These are phyloP conservation scores for Pseudogymnoascus sp. DNA, from an alignment of 2,329 filamentous ascomycete species.

Conservation along the genomic window DNA sequence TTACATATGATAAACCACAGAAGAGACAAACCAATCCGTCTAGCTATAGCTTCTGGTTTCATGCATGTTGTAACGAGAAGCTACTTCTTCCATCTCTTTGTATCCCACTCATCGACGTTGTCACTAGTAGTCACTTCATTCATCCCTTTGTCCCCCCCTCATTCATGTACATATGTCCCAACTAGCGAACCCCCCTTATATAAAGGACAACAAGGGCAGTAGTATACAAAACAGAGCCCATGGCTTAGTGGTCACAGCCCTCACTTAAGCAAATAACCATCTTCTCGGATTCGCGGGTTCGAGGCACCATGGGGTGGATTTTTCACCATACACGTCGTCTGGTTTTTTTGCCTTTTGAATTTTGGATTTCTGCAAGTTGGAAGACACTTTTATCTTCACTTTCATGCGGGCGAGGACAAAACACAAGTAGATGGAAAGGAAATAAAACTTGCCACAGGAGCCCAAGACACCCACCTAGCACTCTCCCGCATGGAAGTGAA, in stretches of 20 bases:
- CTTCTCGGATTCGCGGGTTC: background rate
- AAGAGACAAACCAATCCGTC: too few species aligned
- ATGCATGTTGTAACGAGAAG: too few species aligned
- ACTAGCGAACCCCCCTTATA: background rate
- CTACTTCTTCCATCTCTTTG: too few species aligned
- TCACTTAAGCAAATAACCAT: background rate
- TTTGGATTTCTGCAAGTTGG: background rate
- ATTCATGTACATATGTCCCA: background rate
- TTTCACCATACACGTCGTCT: background rate
- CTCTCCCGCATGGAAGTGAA: too few species aligned
- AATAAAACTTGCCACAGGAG: too few species aligned
- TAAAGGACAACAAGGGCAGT: background rate
- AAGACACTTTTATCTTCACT: too few species aligned
- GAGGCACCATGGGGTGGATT: slow-evolving; percentile 3
- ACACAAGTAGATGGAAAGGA: too few species aligned
- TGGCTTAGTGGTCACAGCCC: background rate
- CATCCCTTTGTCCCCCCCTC: background rate
- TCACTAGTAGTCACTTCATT: background rate
- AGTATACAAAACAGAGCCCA: background rate
- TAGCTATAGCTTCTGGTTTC: too few species aligned
- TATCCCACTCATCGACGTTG: background rate
- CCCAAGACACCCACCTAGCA: too few species aligned
- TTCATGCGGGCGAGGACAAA: too few species aligned
- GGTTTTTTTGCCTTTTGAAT: background rate
- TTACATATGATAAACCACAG: too few species aligned